Percentiles rank a stretch among this genome's conserved stretches.
These are phyloP conservation scores for Cyberlindnera americana DNA, from an alignment of 805 yeast species.

Conservation along the genomic window DNA sequence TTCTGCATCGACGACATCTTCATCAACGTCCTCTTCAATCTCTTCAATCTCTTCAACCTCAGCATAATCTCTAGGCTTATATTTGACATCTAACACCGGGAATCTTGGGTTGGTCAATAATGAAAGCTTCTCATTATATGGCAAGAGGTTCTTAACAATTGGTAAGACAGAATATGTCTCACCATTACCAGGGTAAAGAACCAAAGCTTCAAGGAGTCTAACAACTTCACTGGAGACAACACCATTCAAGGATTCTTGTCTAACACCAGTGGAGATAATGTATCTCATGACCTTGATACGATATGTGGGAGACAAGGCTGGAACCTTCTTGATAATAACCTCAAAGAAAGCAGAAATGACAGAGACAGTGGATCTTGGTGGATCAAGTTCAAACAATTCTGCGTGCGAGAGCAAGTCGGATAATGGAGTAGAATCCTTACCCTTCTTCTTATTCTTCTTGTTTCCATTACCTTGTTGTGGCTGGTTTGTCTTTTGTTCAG, in stretches of 20 bases:
- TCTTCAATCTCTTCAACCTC: constrained; percentile 30
- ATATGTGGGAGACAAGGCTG: constrained; percentile 56
- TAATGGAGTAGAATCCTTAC: constrained; percentile 43
- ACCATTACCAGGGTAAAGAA: constrained; percentile 61
- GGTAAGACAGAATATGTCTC: constrained; percentile 68
- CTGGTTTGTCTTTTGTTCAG: constrained; percentile 32
- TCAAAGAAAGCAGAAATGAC: constrained; percentile 42
- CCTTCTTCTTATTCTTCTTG: constrained; percentile 42
- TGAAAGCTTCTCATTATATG: constrained; percentile 48
- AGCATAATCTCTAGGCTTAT: constrained; percentile 26
- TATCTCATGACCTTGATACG: constrained; percentile 54
- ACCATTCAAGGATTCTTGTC: constrained; percentile 28
- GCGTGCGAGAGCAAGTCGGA: constrained; percentile 69
- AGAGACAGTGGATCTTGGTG: constrained; percentile 36
- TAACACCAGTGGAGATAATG: constrained; percentile 36
- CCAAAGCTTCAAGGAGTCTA: constrained; percentile 49
- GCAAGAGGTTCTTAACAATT: constrained; percentile 52
- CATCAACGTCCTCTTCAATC: constrained; percentile 19
- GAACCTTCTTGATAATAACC: constrained; percentile 43
- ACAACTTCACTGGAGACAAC: constrained; percentile 26
- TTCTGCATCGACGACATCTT: constrained; percentile 7
- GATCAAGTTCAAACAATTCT: constrained; percentile 45
- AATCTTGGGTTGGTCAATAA: constrained; percentile 72
- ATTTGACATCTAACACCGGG: constrained; percentile 40
- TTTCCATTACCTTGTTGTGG: constrained; percentile 16